Evolutionary conservation across 192 early-diverging fungal genomes (phyloP).

Genomic region (Rhizophagus sp.): DNA sequence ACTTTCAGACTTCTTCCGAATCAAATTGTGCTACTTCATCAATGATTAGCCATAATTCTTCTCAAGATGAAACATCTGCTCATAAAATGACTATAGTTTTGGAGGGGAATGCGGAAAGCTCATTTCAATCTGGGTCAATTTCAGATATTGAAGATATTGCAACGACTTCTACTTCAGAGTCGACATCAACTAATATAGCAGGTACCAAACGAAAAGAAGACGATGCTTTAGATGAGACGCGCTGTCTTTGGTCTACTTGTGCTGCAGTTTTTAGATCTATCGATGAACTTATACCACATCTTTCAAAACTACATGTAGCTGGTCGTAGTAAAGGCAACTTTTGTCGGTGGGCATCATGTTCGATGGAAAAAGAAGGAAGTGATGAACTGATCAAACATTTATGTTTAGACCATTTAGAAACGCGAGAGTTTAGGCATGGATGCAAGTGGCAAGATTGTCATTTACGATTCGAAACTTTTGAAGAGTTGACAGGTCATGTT

Average conservation of each 20-base stretch:
- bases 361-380: conserved; percentile 46
- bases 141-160: background rate
- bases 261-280: conserved; percentile 49
- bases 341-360: conserved; percentile 68
- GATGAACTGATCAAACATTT: conserved; percentile 64
- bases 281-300: conserved; percentile 53
- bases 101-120: background rate
- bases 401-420: conserved; percentile 54
- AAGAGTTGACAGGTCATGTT: conserved; percentile 64
- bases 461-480: conserved; percentile 57
- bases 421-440: conserved; percentile 53
- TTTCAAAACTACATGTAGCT: conserved; percentile 49
- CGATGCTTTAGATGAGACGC: conserved; percentile 20
- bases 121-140: background rate
- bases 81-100: background rate
- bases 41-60: background rate
- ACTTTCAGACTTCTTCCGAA: background rate
- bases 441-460: conserved; percentile 77
- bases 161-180: background rate
- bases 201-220: conserved; percentile 20
- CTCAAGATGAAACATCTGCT: background rate
- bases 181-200: background rate
- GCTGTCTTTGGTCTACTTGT: conserved; percentile 54
- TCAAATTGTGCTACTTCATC: background rate
- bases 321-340: conserved; percentile 36